A percentile compares a stretch with the other conserved stretches of the same genome.
Conservation (phyloP, 805 yeast genomes). For the Candida khao-thaluensis region DNA sequence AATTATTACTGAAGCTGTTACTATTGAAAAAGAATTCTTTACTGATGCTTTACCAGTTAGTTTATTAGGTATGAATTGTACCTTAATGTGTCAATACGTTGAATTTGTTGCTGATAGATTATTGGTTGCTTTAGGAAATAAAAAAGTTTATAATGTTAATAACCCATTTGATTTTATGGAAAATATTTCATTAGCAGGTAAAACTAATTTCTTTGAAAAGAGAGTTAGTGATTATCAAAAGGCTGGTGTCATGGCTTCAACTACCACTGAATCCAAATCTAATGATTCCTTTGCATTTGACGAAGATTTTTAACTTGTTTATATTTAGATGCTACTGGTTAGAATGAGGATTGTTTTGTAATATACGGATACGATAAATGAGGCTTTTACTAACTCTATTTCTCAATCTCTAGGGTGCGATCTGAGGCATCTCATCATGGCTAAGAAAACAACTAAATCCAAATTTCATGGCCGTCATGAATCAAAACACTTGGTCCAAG, state of each 20-base stretch:
- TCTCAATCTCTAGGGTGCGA: too few relatives aligned
- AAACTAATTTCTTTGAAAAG: constrained; percentile 98
- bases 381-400: too few relatives aligned
- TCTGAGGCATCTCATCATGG: too few relatives aligned
- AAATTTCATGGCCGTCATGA: constrained; percentile 47
- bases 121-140: constrained; percentile 85
- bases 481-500: constrained; percentile 15
- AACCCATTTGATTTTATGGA: constrained; percentile 99
- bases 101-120: constrained; percentile 97
- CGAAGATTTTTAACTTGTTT: constrained; percentile 73
- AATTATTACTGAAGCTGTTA: constrained; percentile 93
- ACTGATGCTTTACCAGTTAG: constrained; percentile 94
- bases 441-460: constrained; percentile 23
- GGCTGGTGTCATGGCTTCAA: constrained; percentile 94
- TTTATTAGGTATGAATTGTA: constrained; percentile 91
- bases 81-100: constrained; percentile 95
- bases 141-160: constrained; percentile 79
- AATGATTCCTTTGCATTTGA: constrained; percentile 72
- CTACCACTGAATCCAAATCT: constrained; percentile 49
- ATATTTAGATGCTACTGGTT: constrained; percentile 2
- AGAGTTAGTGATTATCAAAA: constrained; percentile 98
- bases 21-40: constrained; percentile 90
- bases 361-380: too few relatives aligned
- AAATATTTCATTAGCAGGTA: constrained; percentile 96
- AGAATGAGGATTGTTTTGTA: constrained; percentile 8